Percentiles rank a stretch among this genome's conserved stretches.
phyloP scores from a whole-genome alignment of 495 filamentous ascomycete genomes.

The Penicillium atrosanguineum region DNA sequence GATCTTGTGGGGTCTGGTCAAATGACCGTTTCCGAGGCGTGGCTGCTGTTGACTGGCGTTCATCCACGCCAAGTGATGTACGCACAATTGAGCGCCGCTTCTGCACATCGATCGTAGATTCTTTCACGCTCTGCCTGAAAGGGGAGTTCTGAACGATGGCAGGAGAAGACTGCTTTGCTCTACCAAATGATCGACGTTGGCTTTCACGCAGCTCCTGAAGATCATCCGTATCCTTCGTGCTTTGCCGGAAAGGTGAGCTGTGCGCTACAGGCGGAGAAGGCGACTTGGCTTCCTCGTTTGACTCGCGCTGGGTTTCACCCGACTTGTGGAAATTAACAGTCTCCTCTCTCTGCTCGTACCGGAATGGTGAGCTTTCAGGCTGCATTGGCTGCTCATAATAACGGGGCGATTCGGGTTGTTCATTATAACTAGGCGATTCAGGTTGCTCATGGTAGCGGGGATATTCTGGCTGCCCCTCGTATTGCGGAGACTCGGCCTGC shows the following conservation, averaged over 20 bases:
- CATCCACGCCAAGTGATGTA: slow-evolving; percentile 11
- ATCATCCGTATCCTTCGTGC: slow-evolving; percentile 30
- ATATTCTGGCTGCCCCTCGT: neutral
- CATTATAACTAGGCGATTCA: neutral
- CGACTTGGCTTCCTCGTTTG: neutral
- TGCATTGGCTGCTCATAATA: neutral
- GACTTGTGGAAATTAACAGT: slow-evolving; percentile 31
- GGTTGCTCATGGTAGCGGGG: neutral
- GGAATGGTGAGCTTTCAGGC: slow-evolving; percentile 14
- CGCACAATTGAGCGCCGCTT: slow-evolving; percentile 14
- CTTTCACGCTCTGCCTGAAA: neutral
- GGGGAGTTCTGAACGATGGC: neutral
- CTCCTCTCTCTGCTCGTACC: slow-evolving; percentile 31
- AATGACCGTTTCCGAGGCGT: slow-evolving; percentile 41
- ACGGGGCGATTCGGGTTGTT: too few relatives aligned
- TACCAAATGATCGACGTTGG: slow-evolving; percentile 1
- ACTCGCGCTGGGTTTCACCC: slow-evolving; percentile 16
- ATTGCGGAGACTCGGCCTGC: neutral
- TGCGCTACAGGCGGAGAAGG: slow-evolving; percentile 1
- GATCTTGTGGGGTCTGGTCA: slow-evolving; percentile 36
- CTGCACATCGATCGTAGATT: slow-evolving; percentile 9
- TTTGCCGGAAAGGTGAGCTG: slow-evolving; percentile 37
- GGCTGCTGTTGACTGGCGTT: slow-evolving; percentile 3
- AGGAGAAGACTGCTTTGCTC: slow-evolving; percentile 2
- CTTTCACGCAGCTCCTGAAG: neutral